These are phyloP conservation scores for Cyathus striatus DNA, from an alignment of 768 basidiomycete genomes.

Conservation along the genomic window DNA sequence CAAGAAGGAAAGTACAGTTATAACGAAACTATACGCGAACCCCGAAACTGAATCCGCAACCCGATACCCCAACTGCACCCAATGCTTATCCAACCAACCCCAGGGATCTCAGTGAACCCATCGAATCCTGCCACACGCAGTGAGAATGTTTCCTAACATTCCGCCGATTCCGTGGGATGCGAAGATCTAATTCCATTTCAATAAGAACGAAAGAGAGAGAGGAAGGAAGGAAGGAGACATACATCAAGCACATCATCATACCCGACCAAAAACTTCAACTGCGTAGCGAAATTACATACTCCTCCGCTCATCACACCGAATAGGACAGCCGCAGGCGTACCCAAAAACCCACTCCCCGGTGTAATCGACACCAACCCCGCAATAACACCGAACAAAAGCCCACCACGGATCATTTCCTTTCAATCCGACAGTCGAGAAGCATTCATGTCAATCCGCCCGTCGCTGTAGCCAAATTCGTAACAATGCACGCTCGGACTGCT, in stretches of 20 bases:
- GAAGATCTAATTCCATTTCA: constrained; percentile 60
- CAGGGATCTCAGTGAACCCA: constrained; percentile 57
- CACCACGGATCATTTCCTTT: constrained; percentile 89
- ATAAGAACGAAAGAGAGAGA: neutral
- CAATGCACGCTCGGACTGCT: constrained; percentile 84
- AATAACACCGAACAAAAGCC: constrained; percentile 94
- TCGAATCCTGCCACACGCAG: constrained; percentile 82
- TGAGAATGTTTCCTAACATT: constrained; percentile 76
- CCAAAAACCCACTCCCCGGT: constrained; percentile 77
- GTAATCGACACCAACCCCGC: constrained; percentile 90
- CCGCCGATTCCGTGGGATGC: constrained; percentile 81
- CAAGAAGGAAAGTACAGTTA: constrained; percentile 52
- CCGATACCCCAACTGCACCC: constrained; percentile 81
- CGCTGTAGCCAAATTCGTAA: constrained; percentile 88
- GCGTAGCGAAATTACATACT: constrained; percentile 91
- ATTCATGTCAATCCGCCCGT: constrained; percentile 92
- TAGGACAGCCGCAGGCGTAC: constrained; percentile 77
- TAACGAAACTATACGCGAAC: constrained; percentile 64
- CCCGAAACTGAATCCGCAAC: constrained; percentile 69
- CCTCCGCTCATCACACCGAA: constrained; percentile 85
- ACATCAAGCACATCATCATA: constrained; percentile 84
- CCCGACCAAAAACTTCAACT: constrained; percentile 77
- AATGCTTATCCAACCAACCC: constrained; percentile 86
- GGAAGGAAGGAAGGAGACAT: constrained; percentile 19
- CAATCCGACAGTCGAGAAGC: constrained; percentile 89